A percentile compares a stretch with the other conserved stretches of the same genome.
phyloP scores from a whole-genome alignment of 2,329 filamentous ascomycete genomes.

The Neofusicoccum laricinum region DNA sequence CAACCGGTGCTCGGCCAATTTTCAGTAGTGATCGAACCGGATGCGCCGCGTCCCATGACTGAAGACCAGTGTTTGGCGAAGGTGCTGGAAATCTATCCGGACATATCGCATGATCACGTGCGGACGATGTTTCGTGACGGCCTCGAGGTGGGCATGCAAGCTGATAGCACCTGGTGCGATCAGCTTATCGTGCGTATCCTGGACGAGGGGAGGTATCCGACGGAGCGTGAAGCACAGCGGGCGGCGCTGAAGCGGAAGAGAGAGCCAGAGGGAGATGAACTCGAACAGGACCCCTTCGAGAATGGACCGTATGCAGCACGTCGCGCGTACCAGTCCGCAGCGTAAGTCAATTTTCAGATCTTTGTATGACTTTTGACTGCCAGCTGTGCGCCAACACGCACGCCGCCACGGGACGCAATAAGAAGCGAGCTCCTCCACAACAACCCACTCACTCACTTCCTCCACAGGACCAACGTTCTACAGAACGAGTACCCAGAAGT shows the following conservation, averaged over 20 bases:
- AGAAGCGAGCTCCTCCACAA: no score
- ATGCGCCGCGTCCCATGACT: neutral
- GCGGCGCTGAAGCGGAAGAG: constrained; percentile 32
- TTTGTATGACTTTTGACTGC: neutral
- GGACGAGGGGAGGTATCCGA: constrained; percentile 33
- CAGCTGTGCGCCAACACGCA: neutral
- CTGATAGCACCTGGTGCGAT: constrained; percentile 25
- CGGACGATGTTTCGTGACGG: constrained; percentile 26
- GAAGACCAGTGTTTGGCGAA: constrained; percentile 29
- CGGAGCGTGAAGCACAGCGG: constrained; percentile 26
- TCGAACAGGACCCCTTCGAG: neutral
- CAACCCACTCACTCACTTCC: neutral
- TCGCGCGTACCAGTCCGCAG: neutral
- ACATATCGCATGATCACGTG: constrained; percentile 32
- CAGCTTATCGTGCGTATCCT: constrained; percentile 29
- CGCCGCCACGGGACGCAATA: neutral
- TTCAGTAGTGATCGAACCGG: no score
- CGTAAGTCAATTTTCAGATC: neutral
- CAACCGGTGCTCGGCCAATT: neutral
- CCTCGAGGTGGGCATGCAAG: constrained; percentile 24
- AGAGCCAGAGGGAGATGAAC: neutral
- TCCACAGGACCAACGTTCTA: constrained; percentile 30
- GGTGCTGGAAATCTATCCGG: constrained; percentile 33
- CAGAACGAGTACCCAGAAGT: constrained; percentile 43
- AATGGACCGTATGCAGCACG: neutral